Base-by-base conservation (phyloP, 1,284 basidiomycete genomes). In the Rhodotorula sp. region DNA sequence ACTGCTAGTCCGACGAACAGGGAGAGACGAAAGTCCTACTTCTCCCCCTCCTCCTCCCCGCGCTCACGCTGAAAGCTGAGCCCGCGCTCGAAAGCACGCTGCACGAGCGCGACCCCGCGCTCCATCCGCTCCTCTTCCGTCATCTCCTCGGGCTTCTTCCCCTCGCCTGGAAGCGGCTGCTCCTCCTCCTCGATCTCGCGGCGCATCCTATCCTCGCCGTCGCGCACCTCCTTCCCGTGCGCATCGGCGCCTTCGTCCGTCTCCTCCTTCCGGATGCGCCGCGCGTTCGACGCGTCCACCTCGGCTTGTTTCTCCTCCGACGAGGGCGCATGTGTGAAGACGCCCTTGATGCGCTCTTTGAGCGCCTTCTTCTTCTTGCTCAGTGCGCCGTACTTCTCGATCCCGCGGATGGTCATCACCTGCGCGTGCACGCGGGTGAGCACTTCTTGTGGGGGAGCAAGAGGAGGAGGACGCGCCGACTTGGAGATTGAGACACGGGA, bases 301-400 rank as follows among this genome's bases (percentile, higher is more conserved):
- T 67, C 62, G 12, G 25, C 50, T 8, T 78, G 75, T 36, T 77
- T 63, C 58, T 80, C 74, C 39, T 78, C 71, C 2, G 74, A 71
- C 2, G 64, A 57, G 27, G 51, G 54, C 6, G 27, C 10, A 12
- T 57, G 51, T 29, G 67, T 64, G 22, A 66, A 56, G 54, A 29
- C 13, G 17, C 55, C 19, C 48, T 76, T 76, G 58, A 76, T 21
- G 25, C 44, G 56, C 15, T 63, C 44, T n/a, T 51, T 71, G 29
- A 82, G 37, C 17, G 69, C 51, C 67, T 80, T 78, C 64, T 81
- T 79, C 53, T 78, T 76, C 71, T 82, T 81, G 32, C 77, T 79
- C 36, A 79, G 63, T 27, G 66, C 64, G 61, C 79, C 78, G 69
- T 82, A 82, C 72, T 82, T 81, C 59, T 81, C 80, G 48, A 83